Evolutionary conservation across 2,329 filamentous ascomycete species (phyloP).

Genomic region (Fusarium secorum): DNA sequence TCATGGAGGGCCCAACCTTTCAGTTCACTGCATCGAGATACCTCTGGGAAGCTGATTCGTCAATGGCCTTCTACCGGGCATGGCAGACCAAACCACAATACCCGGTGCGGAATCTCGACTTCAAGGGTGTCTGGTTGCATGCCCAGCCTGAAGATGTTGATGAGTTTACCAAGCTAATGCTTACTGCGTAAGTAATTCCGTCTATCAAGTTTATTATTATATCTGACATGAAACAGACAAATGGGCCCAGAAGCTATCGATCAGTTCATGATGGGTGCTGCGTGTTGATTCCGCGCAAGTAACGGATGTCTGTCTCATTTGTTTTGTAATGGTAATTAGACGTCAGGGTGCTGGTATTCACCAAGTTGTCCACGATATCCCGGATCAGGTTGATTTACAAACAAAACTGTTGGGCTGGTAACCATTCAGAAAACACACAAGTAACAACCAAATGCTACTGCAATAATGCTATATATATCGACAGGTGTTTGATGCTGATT

Average conservation of each 20-base stretch:
- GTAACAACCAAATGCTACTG: background rate
- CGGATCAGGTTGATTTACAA: background rate
- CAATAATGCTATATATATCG: background rate
- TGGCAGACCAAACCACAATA: constrained; percentile 55
- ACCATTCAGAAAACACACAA: background rate
- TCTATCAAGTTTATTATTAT: background rate
- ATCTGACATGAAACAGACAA: constrained; percentile 40
- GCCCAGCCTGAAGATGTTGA: constrained; percentile 50
- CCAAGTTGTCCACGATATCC: background rate
- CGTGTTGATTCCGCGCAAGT: constrained; percentile 10
- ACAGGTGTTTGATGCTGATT: background rate
- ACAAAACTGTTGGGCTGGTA: background rate
- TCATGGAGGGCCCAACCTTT: constrained; percentile 20
- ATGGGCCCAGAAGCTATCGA: constrained; percentile 48
- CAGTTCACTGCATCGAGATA: constrained; percentile 52
- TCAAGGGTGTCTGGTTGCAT: constrained; percentile 49
- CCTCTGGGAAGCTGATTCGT: constrained; percentile 53
- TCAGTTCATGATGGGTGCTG: constrained; percentile 48
- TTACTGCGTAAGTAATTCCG: constrained; percentile 47
- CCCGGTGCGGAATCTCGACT: constrained; percentile 46
- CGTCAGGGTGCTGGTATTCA: background rate
- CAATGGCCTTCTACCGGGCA: constrained; percentile 53
- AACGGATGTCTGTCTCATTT: background rate
- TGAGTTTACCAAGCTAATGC: constrained; percentile 50
- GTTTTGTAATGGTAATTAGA: background rate